Base-by-base conservation (phyloP, 2,329 filamentous ascomycete genomes). In the Stachybotrys elegans region DNA sequence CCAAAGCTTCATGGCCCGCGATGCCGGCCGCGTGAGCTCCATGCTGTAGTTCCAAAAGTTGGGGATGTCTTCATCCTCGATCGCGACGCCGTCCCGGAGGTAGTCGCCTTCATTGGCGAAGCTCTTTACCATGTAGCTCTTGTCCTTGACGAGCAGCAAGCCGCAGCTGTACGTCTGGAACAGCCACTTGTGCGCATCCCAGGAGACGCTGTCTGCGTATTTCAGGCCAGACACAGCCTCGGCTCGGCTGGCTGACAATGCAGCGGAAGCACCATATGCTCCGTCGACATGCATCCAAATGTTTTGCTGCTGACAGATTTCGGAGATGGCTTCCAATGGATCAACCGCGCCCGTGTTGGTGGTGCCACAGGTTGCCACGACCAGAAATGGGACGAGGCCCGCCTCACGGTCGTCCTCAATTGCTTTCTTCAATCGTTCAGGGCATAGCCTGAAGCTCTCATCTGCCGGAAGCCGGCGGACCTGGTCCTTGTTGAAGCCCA, bases 131-230 rank as follows among this genome's bases (percentile, higher is more conserved):
- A 58, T 23, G 8, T 53, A 44, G 16, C 35, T 22, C 12, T 46
- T 52, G 27, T 54, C 47, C 22, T 48, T 50, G 5, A 56, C 55
- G 1, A 57, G 13, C 3, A 57, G 14, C 2, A 57, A 36, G 0
- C 55, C 51, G 22, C 55, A 57, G 34, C 48, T 52, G 37, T 57
- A 57, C 1, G 51, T 55, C 21, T 58, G 56, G 13, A 58, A 58
- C 0, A 57, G 50, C 54, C 55, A 57, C n/a, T 57, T 57, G 39
- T 58, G 55, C 1, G 55, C 54, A 4, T 57, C 55, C 55, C 55
- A 57, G 2, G 55, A 55, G 32, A 57, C 34, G 20, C 56, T 58
- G 23, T 58, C 50, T 3, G 51, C 54, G 20, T 48, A 42, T 5
- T 43, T 43, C 17, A 58, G 46, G 1, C 39, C 53, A 3, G 25